Conservation (phyloP, 306 rosid species). For the Hylodesmum podocarpum region DNA sequence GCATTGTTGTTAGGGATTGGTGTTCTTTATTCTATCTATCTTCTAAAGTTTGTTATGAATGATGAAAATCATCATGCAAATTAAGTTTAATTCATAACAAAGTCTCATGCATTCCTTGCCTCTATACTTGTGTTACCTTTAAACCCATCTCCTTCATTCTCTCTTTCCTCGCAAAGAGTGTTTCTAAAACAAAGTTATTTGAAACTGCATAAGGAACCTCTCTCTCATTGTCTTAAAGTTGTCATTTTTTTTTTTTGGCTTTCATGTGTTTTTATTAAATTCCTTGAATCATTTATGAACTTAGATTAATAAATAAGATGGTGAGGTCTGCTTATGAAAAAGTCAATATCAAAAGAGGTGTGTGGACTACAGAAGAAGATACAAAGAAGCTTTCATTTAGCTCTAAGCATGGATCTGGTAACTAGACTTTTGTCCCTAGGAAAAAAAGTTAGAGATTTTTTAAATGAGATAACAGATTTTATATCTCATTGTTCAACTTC, state of each 20-base stretch:
- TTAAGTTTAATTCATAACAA: constrained; percentile 55
- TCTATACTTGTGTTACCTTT: constrained; percentile 59
- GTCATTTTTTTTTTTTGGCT: constrained; percentile 12
- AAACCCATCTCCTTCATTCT: constrained; percentile 42
- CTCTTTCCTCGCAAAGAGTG: constrained; percentile 45
- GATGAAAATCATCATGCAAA: constrained; percentile 54
- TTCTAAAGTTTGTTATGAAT: constrained; percentile 34
- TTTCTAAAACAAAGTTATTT: constrained; percentile 28
- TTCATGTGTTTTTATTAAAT: neutral
- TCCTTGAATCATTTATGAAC: constrained; percentile 20
- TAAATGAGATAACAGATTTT: no score
- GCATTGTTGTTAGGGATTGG: constrained; percentile 38
- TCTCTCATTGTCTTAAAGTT: neutral
- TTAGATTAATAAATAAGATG: constrained; percentile 48
- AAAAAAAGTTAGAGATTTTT: constrained; percentile 54
- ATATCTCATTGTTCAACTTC: constrained; percentile 5
- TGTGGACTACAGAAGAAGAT: constrained; percentile 64
- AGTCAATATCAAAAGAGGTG: constrained; percentile 50
- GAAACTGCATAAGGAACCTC: constrained; percentile 7
- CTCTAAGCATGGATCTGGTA: constrained; percentile 58
- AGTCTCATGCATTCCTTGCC: constrained; percentile 70
- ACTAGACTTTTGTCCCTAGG: constrained; percentile 65
- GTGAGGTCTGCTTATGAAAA: constrained; percentile 63
- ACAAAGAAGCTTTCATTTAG: constrained; percentile 55
- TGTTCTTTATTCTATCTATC: constrained; percentile 33